Evolutionary conservation across 2,329 filamentous ascomycete species (phyloP).

Genomic region (Neofusicoccum ribis): DNA sequence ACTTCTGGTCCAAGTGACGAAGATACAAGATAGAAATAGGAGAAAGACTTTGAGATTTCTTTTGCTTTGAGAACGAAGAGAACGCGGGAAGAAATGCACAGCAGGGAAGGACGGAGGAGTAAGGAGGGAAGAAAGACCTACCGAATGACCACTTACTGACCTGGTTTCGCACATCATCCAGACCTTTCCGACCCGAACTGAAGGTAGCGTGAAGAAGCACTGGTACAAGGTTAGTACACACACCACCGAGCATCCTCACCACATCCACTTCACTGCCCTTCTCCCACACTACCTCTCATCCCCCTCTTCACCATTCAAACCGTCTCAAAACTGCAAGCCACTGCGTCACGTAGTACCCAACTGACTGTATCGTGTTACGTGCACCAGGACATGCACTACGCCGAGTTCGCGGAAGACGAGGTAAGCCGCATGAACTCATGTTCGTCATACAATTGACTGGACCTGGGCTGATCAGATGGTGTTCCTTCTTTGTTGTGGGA

Average conservation of each 20-base stretch:
- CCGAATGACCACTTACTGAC: background rate
- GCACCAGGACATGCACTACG: slow-evolving; percentile 95
- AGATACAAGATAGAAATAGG: background rate
- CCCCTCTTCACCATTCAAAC: background rate
- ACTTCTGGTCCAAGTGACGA: background rate
- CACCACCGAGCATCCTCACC: background rate
- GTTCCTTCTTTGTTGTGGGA: slow-evolving; percentile 22
- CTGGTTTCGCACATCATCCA: slow-evolving; percentile 37
- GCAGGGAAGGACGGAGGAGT: background rate
- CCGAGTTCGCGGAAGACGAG: slow-evolving; percentile 97
- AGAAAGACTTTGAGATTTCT: background rate
- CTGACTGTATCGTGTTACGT: slow-evolving; percentile 14
- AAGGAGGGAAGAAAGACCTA: background rate
- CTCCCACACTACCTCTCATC: background rate
- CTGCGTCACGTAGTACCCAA: slow-evolving; percentile 6
- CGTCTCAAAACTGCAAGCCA: slow-evolving; percentile 5
- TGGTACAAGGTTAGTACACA: slow-evolving; percentile 77
- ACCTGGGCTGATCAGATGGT: slow-evolving; percentile 17
- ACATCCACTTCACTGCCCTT: background rate
- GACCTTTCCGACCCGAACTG: slow-evolving; percentile 90
- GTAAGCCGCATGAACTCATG: slow-evolving; percentile 52
- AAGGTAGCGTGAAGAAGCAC: slow-evolving; percentile 98
- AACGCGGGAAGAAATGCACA: background rate
- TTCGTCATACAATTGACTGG: slow-evolving; percentile 6
- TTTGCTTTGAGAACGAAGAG: background rate